Evolutionary conservation across 2,329 filamentous ascomycete species (phyloP).

Genomic region (Hypoxylon sp.): DNA sequence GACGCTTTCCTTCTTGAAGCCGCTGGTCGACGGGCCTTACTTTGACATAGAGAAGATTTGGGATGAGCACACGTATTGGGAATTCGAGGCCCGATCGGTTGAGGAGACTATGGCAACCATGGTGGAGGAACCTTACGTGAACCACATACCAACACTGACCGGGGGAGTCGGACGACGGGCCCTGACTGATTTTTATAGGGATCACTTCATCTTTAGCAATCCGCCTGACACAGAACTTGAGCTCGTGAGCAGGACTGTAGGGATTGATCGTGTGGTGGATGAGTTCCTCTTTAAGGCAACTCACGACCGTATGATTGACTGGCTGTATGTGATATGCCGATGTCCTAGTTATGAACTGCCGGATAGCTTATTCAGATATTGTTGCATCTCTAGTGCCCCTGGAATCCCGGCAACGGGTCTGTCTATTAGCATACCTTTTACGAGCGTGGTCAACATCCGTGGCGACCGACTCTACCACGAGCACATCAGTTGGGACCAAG

Average conservation of each 20-base stretch:
- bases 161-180: conserved; percentile 77
- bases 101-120: conserved; percentile 85
- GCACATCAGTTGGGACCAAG: conserved; percentile 80
- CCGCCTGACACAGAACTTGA: conserved; percentile 76
- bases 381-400: conserved; percentile 61
- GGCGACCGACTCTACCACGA: conserved; percentile 79
- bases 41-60: conserved; percentile 84
- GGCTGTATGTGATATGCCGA: conserved; percentile 69
- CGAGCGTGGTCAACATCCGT: conserved; percentile 75
- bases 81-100: conserved; percentile 78
- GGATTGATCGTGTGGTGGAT: conserved; percentile 79
- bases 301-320: conserved; percentile 74
- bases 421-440: conserved; percentile 72
- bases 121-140: conserved; percentile 84
- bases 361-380: conserved; percentile 1
- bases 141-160: conserved; percentile 79
- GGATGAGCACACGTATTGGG: conserved; percentile 82
- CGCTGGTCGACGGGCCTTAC: conserved; percentile 71
- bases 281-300: conserved; percentile 78
- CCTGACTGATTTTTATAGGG: conserved; percentile 76
- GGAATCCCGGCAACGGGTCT: conserved; percentile 71
- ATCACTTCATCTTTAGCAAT: conserved; percentile 83
- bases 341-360: neutral
- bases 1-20: conserved; percentile 75
- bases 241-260: conserved; percentile 79